phyloP scores from a whole-genome alignment of 768 basidiomycete species.

The Suillus discolor region DNA sequence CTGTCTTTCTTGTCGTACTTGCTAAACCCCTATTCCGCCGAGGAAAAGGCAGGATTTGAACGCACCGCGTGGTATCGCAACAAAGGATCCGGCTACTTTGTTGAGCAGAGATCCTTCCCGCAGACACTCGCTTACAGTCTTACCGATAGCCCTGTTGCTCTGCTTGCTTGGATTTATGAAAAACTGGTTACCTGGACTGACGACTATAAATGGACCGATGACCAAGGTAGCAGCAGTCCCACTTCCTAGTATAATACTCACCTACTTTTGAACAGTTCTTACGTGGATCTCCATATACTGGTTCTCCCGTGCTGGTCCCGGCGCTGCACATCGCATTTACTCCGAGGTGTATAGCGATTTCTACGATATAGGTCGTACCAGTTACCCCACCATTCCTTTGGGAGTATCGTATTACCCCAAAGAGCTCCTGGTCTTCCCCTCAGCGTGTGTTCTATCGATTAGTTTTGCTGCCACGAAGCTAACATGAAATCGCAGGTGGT shows the following conservation, averaged over 20 bases:
- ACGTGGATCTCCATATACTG: constrained; percentile 39
- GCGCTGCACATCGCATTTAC: constrained; percentile 24
- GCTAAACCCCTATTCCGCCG: constrained; percentile 30
- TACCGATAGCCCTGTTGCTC: constrained; percentile 54
- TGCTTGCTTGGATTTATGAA: constrained; percentile 52
- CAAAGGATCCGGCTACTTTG: constrained; percentile 41
- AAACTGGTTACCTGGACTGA: constrained; percentile 49
- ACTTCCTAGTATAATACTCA: not conserved
- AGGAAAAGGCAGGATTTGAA: constrained; percentile 38
- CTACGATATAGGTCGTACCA: not conserved
- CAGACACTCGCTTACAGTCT: constrained; percentile 53
- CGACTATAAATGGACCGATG: constrained; percentile 52
- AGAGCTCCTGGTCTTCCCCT: constrained; percentile 68
- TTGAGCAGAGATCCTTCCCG: constrained; percentile 44
- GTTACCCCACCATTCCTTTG: constrained; percentile 43
- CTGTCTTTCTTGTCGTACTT: constrained; percentile 30
- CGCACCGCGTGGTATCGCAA: constrained; percentile 30
- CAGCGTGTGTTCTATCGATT: not conserved
- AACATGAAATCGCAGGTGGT: constrained; percentile 38
- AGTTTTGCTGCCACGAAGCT: not conserved
- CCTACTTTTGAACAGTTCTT: constrained; percentile 23
- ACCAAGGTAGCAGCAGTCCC: constrained; percentile 43
- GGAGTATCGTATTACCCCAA: constrained; percentile 67
- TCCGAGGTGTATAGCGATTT: constrained; percentile 10
- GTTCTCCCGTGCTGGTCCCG: constrained; percentile 33